Evolutionary conservation across 2,329 filamentous ascomycete species (phyloP).

Genomic region (Exophiala sp.): DNA sequence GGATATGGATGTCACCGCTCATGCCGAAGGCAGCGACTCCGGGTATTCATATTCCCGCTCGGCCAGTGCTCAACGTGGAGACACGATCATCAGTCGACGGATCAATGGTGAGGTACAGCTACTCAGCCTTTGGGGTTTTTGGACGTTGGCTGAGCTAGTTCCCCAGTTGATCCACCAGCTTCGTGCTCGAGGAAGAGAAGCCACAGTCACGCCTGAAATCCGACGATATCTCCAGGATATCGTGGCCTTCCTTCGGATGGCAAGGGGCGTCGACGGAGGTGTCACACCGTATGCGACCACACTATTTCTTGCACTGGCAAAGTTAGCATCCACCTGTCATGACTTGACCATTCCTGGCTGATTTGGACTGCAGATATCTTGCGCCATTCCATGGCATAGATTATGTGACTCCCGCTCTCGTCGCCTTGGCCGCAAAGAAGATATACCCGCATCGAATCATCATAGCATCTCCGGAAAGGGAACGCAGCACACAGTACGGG

Average conservation of each 20-base stretch:
- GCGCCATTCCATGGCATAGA: conserved; percentile 74
- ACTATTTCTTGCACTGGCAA: conserved; percentile 64
- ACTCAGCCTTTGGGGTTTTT: no score
- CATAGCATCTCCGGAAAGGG: conserved; percentile 62
- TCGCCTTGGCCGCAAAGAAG: conserved; percentile 75
- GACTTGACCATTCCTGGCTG: background rate
- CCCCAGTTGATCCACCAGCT: conserved; percentile 49
- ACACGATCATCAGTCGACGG: conserved; percentile 14
- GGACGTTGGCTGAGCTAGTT: background rate
- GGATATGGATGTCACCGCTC: conserved; percentile 43
- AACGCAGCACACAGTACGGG: conserved; percentile 90
- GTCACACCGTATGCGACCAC: conserved; percentile 72
- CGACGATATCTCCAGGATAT: conserved; percentile 82
- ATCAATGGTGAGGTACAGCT: conserved; percentile 28
- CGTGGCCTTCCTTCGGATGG: conserved; percentile 76
- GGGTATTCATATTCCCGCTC: conserved; percentile 14
- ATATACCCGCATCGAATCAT: conserved; percentile 79
- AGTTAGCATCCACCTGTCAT: conserved; percentile 37
- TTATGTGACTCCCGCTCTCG: conserved; percentile 77
- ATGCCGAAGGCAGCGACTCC: conserved; percentile 12
- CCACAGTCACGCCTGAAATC: conserved; percentile 68
- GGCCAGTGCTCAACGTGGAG: conserved; percentile 5
- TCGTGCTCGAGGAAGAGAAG: conserved; percentile 51
- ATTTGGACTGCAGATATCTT: conserved; percentile 47
- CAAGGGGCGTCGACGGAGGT: conserved; percentile 74